Conservation (phyloP, 129 eudicot genomes). For the Flaveria bidentis region DNA sequence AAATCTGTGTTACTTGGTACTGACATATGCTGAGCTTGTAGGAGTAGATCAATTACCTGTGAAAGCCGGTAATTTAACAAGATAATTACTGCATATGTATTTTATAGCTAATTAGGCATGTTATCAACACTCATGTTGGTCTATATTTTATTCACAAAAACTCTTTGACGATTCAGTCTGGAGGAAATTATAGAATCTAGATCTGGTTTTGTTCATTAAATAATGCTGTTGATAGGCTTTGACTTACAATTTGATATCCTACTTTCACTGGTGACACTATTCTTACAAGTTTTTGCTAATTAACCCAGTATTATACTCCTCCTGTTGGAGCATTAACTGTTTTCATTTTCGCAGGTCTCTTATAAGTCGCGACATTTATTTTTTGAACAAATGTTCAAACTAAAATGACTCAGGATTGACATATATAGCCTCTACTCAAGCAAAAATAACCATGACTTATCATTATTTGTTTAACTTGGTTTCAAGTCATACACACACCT, state of each 20-base stretch:
- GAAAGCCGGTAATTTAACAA: background rate
- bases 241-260: background rate
- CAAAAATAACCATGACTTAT: background rate
- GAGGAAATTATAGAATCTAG: constrained; percentile 4
- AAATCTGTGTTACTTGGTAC: background rate
- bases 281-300: constrained; percentile 6
- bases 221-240: constrained; percentile 1
- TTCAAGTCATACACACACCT: background rate
- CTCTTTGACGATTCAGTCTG: constrained; percentile 4
- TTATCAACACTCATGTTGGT: constrained; percentile 9
- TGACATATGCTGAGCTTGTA: background rate
- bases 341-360: background rate
- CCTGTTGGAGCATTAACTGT: background rate
- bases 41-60: background rate
- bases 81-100: background rate
- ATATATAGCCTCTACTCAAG: background rate
- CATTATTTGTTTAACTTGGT: background rate
- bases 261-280: background rate
- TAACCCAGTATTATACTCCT: background rate
- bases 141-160: constrained; percentile 4
- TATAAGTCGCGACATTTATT: background rate
- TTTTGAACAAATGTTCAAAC: background rate
- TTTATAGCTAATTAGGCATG: background rate
- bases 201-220: constrained; percentile 9
- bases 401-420: background rate